These are phyloP conservation scores for Fragilaria crotonensis DNA, from an alignment of 108 stramenopile species.

Conservation along the genomic window DNA sequence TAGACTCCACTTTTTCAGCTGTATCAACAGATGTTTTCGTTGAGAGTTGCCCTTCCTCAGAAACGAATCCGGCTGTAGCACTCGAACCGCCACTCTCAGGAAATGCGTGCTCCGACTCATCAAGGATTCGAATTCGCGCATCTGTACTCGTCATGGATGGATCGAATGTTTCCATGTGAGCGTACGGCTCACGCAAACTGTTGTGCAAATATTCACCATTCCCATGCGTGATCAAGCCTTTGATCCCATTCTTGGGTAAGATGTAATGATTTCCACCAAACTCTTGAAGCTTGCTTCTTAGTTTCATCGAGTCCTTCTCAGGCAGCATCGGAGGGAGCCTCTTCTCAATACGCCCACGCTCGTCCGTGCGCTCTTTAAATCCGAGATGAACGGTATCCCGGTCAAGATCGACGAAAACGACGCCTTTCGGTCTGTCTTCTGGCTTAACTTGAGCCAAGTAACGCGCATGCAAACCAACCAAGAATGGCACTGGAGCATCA, in stretches of 20 bases:
- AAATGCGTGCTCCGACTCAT: conserved; percentile 33
- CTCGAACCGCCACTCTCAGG: conserved; percentile 35
- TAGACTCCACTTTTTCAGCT: not conserved
- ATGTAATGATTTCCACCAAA: conserved; percentile 39
- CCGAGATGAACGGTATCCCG: conserved; percentile 65
- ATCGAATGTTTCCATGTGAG: conserved; percentile 22
- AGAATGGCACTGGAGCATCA: conserved; percentile 86
- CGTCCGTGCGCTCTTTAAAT: conserved; percentile 25
- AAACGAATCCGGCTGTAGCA: conserved; percentile 29
- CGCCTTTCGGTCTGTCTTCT: conserved; percentile 38
- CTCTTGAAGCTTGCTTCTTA: conserved; percentile 45
- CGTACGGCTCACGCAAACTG: conserved; percentile 30
- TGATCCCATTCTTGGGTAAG: conserved; percentile 22
- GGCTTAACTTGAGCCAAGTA: conserved; percentile 40
- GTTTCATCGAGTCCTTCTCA: conserved; percentile 50
- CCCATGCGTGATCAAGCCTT: conserved; percentile 41
- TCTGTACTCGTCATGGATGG: conserved; percentile 1
- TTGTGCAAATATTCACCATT: conserved; percentile 20
- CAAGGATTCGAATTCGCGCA: not conserved
- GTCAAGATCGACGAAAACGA: conserved; percentile 81
- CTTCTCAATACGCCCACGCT: not conserved
- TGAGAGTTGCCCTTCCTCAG: conserved; percentile 17
- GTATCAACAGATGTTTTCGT: not conserved
- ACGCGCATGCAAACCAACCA: conserved; percentile 62
- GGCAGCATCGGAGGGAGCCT: conserved; percentile 47